Conservation (phyloP, 192 early-diverging fungal species). For the Glomus cerebriforme region DNA sequence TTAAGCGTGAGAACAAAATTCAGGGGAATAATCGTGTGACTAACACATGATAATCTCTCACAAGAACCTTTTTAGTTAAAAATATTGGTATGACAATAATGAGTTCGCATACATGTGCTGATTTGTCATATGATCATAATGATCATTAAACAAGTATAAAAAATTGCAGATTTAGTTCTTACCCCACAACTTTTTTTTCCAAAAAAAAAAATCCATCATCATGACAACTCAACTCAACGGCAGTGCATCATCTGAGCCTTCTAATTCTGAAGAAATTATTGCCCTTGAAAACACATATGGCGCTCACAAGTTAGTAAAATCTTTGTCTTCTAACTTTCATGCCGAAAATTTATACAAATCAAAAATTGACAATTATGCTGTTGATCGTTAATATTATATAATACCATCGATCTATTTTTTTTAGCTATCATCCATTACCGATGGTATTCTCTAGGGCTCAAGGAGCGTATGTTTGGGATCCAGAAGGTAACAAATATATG, state of each 20-base stretch:
- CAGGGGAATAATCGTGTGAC: too few species aligned
- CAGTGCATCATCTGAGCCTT: constrained; percentile 13
- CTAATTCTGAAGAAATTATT: constrained; percentile 67
- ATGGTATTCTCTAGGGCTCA: constrained; percentile 86
- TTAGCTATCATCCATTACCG: constrained; percentile 94
- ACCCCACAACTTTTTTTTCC: too few species aligned
- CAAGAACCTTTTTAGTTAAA: too few species aligned
- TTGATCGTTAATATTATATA: neutral
- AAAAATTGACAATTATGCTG: neutral
- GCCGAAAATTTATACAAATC: neutral
- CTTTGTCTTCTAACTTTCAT: too few species aligned
- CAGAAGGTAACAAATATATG: constrained; percentile 85
- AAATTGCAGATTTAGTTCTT: too few species aligned
- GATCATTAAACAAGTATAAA: too few species aligned
- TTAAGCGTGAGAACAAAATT: too few species aligned
- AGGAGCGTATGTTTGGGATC: constrained; percentile 94
- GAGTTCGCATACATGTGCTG: too few species aligned
- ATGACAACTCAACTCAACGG: neutral
- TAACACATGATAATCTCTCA: too few species aligned
- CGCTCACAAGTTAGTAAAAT: constrained; percentile 92
- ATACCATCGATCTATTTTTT: neutral
- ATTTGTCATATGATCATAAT: too few species aligned
- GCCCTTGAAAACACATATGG: constrained; percentile 82
- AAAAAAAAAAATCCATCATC: neutral
- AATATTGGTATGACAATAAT: too few species aligned